phyloP scores from a whole-genome alignment of 1,284 basidiomycete genomes.

The Amylostereum areolatum region DNA sequence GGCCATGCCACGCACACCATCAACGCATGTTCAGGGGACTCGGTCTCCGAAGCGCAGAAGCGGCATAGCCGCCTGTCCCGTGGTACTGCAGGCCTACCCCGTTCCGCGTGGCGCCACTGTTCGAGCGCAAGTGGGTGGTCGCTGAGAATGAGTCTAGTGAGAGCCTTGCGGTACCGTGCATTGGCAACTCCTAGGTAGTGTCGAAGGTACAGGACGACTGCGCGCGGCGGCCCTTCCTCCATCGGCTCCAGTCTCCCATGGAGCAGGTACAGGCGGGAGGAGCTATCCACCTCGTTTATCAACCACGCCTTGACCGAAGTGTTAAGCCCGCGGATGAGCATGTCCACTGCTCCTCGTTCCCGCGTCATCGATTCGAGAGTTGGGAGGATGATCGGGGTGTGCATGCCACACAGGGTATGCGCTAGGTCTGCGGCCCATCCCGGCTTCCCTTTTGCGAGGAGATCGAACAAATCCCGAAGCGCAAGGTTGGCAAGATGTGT shows the following conservation, averaged over 20 bases:
- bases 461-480: too few species aligned
- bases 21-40: too few species aligned
- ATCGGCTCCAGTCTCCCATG: neutral
- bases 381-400: constrained; percentile 16
- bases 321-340: too few species aligned
- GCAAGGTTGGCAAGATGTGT: too few species aligned
- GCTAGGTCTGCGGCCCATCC: too few species aligned
- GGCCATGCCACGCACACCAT: too few species aligned
- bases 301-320: too few species aligned
- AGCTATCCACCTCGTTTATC: too few species aligned
- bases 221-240: neutral
- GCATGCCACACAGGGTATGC: too few species aligned
- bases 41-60: too few species aligned
- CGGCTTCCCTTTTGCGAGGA: too few species aligned
- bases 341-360: constrained; percentile 17
- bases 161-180: neutral
- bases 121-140: neutral
- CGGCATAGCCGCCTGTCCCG: neutral
- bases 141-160: neutral
- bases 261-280: neutral
- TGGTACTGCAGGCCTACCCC: neutral
- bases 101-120: neutral
- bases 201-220: neutral
- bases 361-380: constrained; percentile 16
- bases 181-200: neutral